These are phyloP conservation scores for Sugiyamaella pinicola DNA, from an alignment of 1,139 yeast genomes.

Conservation along the genomic window DNA sequence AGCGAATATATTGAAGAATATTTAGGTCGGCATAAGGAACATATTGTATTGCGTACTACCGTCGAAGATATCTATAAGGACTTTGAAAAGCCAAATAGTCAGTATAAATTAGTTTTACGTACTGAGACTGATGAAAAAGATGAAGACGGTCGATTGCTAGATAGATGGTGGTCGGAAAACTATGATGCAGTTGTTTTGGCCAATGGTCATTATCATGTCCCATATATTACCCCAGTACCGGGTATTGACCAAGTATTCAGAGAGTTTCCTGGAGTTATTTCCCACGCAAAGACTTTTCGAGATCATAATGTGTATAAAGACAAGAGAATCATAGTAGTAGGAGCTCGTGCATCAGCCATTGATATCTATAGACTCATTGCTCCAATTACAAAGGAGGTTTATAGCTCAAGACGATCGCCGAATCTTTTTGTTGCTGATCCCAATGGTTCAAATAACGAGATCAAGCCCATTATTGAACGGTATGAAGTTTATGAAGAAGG, in stretches of 20 bases:
- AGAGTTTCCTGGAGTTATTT: slow-evolving; percentile 50
- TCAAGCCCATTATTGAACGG: slow-evolving; percentile 18
- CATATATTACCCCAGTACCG: slow-evolving; percentile 54
- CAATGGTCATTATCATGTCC: slow-evolving; percentile 60
- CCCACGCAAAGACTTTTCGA: slow-evolving; percentile 64
- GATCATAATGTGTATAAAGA: slow-evolving; percentile 46
- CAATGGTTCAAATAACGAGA: background rate
- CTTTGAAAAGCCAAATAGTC: slow-evolving; percentile 9
- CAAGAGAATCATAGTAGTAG: slow-evolving; percentile 56
- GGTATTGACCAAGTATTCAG: slow-evolving; percentile 57
- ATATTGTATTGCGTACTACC: slow-evolving; percentile 14
- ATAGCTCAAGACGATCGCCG: slow-evolving; percentile 19
- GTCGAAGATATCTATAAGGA: slow-evolving; percentile 15
- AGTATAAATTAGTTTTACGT: slow-evolving; percentile 14
- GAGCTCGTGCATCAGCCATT: slow-evolving; percentile 37
- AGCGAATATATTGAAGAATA: slow-evolving; percentile 16
- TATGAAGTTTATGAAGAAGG: slow-evolving; percentile 19
- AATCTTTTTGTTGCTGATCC: slow-evolving; percentile 4
- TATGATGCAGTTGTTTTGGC: slow-evolving; percentile 62
- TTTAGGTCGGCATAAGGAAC: slow-evolving; percentile 11
- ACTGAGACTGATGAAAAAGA: slow-evolving; percentile 14
- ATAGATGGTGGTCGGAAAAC: slow-evolving; percentile 23
- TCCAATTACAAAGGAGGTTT: slow-evolving; percentile 18
- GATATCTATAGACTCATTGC: slow-evolving; percentile 21
- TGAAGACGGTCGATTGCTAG: slow-evolving; percentile 7